Conservation (phyloP, 1,284 basidiomycete genomes). For the Polyporus tsugae region DNA sequence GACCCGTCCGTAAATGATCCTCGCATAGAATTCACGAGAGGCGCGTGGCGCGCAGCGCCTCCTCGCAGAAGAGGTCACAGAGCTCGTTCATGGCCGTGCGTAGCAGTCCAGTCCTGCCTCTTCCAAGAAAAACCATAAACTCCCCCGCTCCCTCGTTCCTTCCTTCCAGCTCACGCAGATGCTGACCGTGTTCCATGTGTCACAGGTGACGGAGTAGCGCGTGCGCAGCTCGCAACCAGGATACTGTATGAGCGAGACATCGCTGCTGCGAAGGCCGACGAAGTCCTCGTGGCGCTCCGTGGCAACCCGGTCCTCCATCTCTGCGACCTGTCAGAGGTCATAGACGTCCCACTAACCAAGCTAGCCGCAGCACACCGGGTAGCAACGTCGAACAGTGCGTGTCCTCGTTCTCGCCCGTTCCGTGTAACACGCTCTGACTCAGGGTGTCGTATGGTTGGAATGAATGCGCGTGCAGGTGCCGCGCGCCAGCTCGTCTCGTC, state of each 20-base stretch:
- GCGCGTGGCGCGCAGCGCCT: constrained; percentile 77
- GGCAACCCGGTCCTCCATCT: constrained; percentile 66
- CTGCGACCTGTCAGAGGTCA: constrained; percentile 51
- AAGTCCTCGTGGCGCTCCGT: constrained; percentile 63
- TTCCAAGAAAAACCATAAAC: background rate
- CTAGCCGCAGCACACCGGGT: constrained; percentile 62
- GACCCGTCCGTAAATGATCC: background rate
- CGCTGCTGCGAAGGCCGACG: constrained; percentile 50
- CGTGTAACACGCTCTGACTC: background rate
- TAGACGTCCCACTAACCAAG: constrained; percentile 60
- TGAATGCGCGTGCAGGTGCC: constrained; percentile 47
- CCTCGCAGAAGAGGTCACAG: constrained; percentile 89
- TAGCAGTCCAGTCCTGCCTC: constrained; percentile 18
- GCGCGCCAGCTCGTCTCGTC: constrained; percentile 61
- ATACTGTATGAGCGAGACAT: constrained; percentile 68
- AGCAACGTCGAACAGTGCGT: constrained; percentile 62
- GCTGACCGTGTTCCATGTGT: background rate
- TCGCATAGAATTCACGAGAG: constrained; percentile 58
- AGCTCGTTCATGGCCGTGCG: constrained; percentile 85
- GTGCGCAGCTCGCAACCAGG: constrained; percentile 66
- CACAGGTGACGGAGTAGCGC: constrained; percentile 50
- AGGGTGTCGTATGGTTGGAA: background rate
- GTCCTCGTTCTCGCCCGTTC: background rate
- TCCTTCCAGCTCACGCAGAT: background rate
- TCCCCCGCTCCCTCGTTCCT: background rate